Evolutionary conservation across 208 protist genomes (phyloP).

Genomic region (Herpetomonas samuelpessoai): DNA sequence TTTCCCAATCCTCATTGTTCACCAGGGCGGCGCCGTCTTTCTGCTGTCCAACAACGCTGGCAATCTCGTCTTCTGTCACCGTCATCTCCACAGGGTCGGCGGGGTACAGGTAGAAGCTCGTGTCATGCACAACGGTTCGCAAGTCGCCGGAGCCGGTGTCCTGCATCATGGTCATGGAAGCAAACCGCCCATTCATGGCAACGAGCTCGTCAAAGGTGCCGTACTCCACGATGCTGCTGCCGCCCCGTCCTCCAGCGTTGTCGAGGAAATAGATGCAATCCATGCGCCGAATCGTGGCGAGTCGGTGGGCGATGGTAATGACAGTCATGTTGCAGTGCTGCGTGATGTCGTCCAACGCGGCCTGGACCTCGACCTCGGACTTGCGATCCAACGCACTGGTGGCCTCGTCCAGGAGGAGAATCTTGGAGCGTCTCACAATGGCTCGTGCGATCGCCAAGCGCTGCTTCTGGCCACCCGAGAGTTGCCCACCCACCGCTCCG

Average conservation of each 20-base stretch:
- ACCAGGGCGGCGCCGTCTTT: conserved; percentile 23
- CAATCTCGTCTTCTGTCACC: conserved; percentile 10
- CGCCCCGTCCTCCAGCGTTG: conserved; percentile 43
- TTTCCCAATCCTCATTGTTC: conserved; percentile 42
- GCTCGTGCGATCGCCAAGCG: conserved; percentile 76
- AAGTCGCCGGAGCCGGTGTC: conserved; percentile 13
- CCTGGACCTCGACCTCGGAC: conserved; percentile 88
- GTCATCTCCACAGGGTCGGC: conserved; percentile 5
- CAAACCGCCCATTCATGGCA: conserved; percentile 39
- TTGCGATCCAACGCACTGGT: conserved; percentile 32
- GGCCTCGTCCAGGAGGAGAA: conserved; percentile 72
- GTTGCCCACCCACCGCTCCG: conserved; percentile 64
- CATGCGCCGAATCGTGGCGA: conserved; percentile 85
- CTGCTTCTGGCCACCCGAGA: conserved; percentile 84
- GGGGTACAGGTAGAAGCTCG: conserved; percentile 37
- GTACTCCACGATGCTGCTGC: conserved; percentile 49
- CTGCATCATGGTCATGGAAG: conserved; percentile 67
- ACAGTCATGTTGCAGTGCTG: conserved; percentile 52
- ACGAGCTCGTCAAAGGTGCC: conserved; percentile 70
- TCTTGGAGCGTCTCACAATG: conserved; percentile 59
- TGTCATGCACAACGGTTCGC: conserved; percentile 26
- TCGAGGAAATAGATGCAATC: conserved; percentile 85
- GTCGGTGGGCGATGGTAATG: conserved; percentile 89
- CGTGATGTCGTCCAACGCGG: conserved; percentile 70
- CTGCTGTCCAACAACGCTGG: not conserved